Base-by-base conservation (phyloP, 2,329 filamentous ascomycete species). In the Aphanoascus verrucosus region DNA sequence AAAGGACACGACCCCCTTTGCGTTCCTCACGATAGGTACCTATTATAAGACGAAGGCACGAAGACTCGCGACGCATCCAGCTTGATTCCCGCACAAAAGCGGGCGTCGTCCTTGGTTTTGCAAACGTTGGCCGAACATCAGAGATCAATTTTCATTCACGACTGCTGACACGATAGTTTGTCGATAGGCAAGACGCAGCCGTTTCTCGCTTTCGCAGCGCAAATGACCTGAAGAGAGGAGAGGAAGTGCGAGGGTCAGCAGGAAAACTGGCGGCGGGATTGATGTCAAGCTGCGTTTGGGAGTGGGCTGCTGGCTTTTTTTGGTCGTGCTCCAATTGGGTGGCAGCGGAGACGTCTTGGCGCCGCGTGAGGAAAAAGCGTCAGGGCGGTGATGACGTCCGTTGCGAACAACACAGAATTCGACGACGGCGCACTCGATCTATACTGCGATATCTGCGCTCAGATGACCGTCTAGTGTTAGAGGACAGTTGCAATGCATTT, bases 81-180 rank as follows among this genome's bases (percentile, higher is more conserved):
- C 23, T 50, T 52, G 48, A 52, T 56, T 54, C 52, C 57, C 57
- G 55, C 55, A 51, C 40, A 42, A 40, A 31, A 49, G 55, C 57
- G 55, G 55, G 55, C 43, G 46, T 43, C 53, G 45, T 50, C 4
- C 20, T 32, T 52, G 52, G 28, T 51, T 38, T 28, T 35, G 44
- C 56, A 56, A 37, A 37, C 42, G 35, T 51, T 53, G 42, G 50
- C 52, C 51, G 53, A 43, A 58, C 57, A 58, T 58, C 55, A 58
- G 55, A 58, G 38, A 54, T 31, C 32, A n/a, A n/a, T n/a, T n/a
- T n/a, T n/a, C 2, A 47, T 20, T 20, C 45, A 14, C 6, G 32
- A 37, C 12, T 28, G 20, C 41, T 28, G 14, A 28, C 11, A 7
- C 28, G 32, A 15, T 20, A 32, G 20, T 45, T 37, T 12, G n/a